phyloP scores from a whole-genome alignment of 2,329 filamentous ascomycete species.

The Hortaea werneckii region DNA sequence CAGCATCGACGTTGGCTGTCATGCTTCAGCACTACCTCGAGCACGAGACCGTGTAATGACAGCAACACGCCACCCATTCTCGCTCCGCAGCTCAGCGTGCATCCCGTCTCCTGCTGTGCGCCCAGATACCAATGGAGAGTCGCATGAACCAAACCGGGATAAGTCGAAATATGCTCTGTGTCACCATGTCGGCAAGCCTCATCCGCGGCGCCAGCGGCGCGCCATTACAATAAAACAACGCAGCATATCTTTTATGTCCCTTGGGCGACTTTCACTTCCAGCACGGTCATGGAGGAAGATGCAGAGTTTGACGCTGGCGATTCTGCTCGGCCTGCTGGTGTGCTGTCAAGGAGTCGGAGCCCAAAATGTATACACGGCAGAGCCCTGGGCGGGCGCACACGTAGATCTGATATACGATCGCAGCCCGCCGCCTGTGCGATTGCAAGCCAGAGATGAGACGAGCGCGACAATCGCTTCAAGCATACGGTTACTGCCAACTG shows the following conservation, averaged over 20 bases:
- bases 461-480: slow-evolving; percentile 7
- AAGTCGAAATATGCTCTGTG: slow-evolving; percentile 13
- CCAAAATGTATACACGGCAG: slow-evolving; percentile 7
- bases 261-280: slow-evolving; percentile 2
- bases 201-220: slow-evolving; percentile 1
- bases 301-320: slow-evolving; percentile 3
- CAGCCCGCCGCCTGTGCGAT: slow-evolving; percentile 15
- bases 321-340: slow-evolving; percentile 15
- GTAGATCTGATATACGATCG: slow-evolving; percentile 19
- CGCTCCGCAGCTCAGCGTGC: slow-evolving; percentile 18
- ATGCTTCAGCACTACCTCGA: neutral
- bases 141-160: slow-evolving; percentile 13
- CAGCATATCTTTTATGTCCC: neutral
- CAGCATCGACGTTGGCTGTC: neutral
- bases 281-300: neutral
- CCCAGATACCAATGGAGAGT: slow-evolving; percentile 6
- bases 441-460: slow-evolving; percentile 13
- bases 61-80: slow-evolving; percentile 11
- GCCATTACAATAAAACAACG: slow-evolving; percentile 3
- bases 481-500: slow-evolving; percentile 3
- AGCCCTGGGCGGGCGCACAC: slow-evolving; percentile 4
- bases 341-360: slow-evolving; percentile 13
- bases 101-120: slow-evolving; percentile 13
- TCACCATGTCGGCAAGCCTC: slow-evolving; percentile 6
- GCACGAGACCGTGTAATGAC: slow-evolving; percentile 17